These are phyloP conservation scores for Rosa hybrid DNA, from an alignment of 331 rosid genomes.

Conservation along the genomic window DNA sequence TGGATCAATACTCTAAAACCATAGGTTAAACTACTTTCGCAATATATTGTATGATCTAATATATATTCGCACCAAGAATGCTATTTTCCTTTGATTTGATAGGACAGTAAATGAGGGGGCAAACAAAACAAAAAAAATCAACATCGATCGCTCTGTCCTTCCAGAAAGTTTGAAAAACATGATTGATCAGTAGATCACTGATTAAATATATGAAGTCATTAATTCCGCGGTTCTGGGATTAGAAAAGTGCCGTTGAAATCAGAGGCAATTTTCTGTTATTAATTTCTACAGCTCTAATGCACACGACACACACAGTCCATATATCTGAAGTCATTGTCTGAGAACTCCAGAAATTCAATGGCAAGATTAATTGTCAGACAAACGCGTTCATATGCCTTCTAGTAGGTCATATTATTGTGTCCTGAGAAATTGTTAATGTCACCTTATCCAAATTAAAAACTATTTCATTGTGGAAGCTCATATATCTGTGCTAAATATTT, in stretches of 20 bases:
- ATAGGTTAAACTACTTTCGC: no score
- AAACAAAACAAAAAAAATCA: background rate
- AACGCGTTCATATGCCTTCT: slow-evolving; percentile 17
- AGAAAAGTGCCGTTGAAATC: background rate
- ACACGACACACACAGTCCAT: background rate
- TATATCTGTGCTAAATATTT: background rate
- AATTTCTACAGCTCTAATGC: background rate
- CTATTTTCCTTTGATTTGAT: background rate
- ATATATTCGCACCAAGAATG: background rate
- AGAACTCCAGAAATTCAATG: background rate
- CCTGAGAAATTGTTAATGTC: background rate
- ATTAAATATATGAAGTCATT: background rate
- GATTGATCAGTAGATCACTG: background rate
- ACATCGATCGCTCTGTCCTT: background rate
- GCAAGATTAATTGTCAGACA: background rate
- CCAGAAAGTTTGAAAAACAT: slow-evolving; percentile 22
- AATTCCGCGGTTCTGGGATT: slow-evolving; percentile 11
- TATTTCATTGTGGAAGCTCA: background rate
- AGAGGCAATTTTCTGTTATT: background rate
- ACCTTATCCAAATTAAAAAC: background rate
- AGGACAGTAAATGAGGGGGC: no score
- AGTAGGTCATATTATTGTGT: background rate
- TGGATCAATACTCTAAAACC: no score
- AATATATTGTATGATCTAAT: no score
- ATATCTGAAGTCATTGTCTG: background rate